Percentiles rank a stretch among this genome's conserved stretches.
phyloP scores from a whole-genome alignment of 2,329 filamentous ascomycete species.

The Colletotrichum ledebouriae region DNA sequence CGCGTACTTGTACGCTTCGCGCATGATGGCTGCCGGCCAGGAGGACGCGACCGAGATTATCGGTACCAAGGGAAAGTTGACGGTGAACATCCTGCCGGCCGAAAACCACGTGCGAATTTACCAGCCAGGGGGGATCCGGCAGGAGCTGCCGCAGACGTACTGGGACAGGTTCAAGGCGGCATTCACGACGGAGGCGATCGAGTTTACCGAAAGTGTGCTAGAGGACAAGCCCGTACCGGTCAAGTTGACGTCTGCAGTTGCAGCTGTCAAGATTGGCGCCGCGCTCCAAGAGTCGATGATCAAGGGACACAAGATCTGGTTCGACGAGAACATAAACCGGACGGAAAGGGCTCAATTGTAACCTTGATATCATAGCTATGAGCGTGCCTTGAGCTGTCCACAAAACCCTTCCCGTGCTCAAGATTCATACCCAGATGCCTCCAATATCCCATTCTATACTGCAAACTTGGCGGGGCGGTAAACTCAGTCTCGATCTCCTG shows the following conservation, averaged over 20 bases:
- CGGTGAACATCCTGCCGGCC: constrained; percentile 70
- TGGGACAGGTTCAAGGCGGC: constrained; percentile 73
- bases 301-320: constrained; percentile 68
- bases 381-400: too few species aligned
- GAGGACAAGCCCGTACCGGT: constrained; percentile 69
- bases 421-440: too few species aligned
- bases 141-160: constrained; percentile 72
- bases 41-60: constrained; percentile 77
- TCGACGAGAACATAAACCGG: constrained; percentile 59
- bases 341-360: constrained; percentile 30
- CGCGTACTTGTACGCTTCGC: constrained; percentile 72
- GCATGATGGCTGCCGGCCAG: constrained; percentile 78
- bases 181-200: constrained; percentile 73
- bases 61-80: constrained; percentile 74
- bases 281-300: constrained; percentile 70
- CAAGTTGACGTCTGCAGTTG: constrained; percentile 68
- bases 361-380: background rate
- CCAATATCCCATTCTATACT: too few species aligned
- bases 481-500: too few species aligned
- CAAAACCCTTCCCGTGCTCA: too few species aligned
- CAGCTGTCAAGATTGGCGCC: constrained; percentile 71
- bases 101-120: constrained; percentile 68
- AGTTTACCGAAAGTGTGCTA: constrained; percentile 71
- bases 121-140: constrained; percentile 64
- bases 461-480: too few species aligned